Evolutionary conservation across 495 filamentous ascomycete genomes (phyloP).

Genomic region (Copromyces sp.): DNA sequence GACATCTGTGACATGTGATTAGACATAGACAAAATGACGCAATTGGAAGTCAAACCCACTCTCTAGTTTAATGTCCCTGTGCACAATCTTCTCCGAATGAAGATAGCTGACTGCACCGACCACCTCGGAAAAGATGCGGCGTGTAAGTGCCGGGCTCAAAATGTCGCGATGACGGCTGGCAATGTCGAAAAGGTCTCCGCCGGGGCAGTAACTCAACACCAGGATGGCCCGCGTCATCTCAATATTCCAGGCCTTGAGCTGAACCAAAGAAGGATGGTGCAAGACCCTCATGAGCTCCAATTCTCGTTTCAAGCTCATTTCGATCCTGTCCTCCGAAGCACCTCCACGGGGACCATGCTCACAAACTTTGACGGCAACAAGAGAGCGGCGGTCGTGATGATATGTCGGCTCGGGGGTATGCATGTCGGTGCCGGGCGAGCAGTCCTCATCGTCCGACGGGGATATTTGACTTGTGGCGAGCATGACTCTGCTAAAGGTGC

Average conservation of each 20-base stretch:
- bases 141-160: constrained; percentile 57
- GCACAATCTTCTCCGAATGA: constrained; percentile 76
- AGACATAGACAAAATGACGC: background rate
- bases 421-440: constrained; percentile 5
- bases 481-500: constrained; percentile 90
- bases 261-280: constrained; percentile 79
- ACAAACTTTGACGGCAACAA: constrained; percentile 92
- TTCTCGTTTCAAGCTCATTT: constrained; percentile 87
- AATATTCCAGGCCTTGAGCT: constrained; percentile 79
- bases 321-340: constrained; percentile 75
- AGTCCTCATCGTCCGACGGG: constrained; percentile 35
- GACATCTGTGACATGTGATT: constrained; percentile 50
- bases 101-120: constrained; percentile 78
- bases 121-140: constrained; percentile 83
- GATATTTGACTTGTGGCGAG: constrained; percentile 57
- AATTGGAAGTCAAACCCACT: constrained; percentile 45
- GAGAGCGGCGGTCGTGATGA: constrained; percentile 35
- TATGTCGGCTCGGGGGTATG: constrained; percentile 12
- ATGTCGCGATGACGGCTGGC: constrained; percentile 57
- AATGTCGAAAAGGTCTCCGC: constrained; percentile 90
- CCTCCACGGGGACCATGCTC: constrained; percentile 89
- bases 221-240: constrained; percentile 71
- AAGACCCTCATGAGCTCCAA: constrained; percentile 83
- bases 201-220: constrained; percentile 83
- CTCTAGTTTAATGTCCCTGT: constrained; percentile 95